phyloP scores from a whole-genome alignment of 2,329 filamentous ascomycete genomes.

The Dothistroma pini region DNA sequence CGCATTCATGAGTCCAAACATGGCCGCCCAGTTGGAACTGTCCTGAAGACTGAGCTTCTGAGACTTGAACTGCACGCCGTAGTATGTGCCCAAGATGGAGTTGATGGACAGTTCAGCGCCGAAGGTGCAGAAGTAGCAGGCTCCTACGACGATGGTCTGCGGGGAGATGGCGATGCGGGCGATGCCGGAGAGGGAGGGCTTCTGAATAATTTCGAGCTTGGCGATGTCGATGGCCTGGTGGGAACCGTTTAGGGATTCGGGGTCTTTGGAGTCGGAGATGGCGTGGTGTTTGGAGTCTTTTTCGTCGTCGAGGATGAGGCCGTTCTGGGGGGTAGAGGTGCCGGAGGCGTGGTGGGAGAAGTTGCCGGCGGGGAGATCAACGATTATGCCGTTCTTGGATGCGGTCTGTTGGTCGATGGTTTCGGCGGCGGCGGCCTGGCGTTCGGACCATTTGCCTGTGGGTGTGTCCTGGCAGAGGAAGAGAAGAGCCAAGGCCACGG shows the following conservation, averaged over 20 bases:
- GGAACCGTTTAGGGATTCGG: slow-evolving; percentile 46
- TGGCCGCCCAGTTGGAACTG: slow-evolving; percentile 62
- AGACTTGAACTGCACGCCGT: slow-evolving; percentile 50
- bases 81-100: slow-evolving; percentile 58
- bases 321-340: slow-evolving; percentile 32
- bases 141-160: slow-evolving; percentile 51
- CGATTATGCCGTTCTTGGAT: slow-evolving; percentile 40
- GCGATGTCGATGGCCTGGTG: slow-evolving; percentile 55
- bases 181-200: slow-evolving; percentile 59
- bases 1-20: slow-evolving; percentile 73
- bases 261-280: slow-evolving; percentile 35
- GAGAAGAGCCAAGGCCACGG: slow-evolving; percentile 15
- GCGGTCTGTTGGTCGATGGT: slow-evolving; percentile 46
- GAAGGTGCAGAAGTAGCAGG: slow-evolving; percentile 59
- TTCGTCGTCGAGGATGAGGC: slow-evolving; percentile 37
- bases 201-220: slow-evolving; percentile 58
- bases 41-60: slow-evolving; percentile 50
- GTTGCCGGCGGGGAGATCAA: slow-evolving; percentile 47
- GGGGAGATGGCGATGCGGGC: slow-evolving; percentile 60
- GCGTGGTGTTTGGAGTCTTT: slow-evolving; percentile 39
- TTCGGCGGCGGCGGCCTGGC: slow-evolving; percentile 56
- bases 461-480: slow-evolving; percentile 68
- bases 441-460: slow-evolving; percentile 72
- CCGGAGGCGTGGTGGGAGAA: slow-evolving; percentile 13
- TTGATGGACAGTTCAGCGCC: slow-evolving; percentile 60